Evolutionary conservation across 805 yeast genomes (phyloP).

Genomic region (Nakazawaea ishiwadae): DNA sequence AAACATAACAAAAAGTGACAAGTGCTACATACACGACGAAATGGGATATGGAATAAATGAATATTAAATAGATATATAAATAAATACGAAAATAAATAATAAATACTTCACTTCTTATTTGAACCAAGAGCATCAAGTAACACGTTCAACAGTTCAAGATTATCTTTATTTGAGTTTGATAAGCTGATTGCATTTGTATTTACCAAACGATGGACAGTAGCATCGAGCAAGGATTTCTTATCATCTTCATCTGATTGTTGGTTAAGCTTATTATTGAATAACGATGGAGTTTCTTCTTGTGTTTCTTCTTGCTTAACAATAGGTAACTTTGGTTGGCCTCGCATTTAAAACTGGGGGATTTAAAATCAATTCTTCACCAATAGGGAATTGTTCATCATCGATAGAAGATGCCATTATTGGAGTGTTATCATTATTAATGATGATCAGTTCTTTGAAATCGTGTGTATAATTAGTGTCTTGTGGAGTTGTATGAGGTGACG

Average conservation of each 20-base stretch:
- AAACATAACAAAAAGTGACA: no score
- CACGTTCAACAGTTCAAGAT: conserved; percentile 18
- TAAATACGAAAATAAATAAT: not conserved
- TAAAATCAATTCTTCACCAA: not conserved
- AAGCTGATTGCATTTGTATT: conserved; percentile 19
- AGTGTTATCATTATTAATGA: conserved; percentile 9
- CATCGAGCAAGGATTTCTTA: conserved; percentile 2
- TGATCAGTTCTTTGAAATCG: conserved; percentile 1
- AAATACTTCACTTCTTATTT: not conserved
- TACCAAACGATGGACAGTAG: conserved; percentile 16
- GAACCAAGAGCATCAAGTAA: conserved; percentile 18
- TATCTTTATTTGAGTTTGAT: conserved; percentile 20
- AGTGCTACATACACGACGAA: no score
- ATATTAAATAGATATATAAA: not conserved
- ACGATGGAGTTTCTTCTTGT: conserved; percentile 1
- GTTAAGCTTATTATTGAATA: not conserved
- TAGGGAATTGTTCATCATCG: not conserved
- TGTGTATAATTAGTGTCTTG: conserved; percentile 4
- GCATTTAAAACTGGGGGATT: not conserved
- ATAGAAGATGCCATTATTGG: conserved; percentile 2
- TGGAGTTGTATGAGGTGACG: conserved; percentile 10
- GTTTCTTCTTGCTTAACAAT: not conserved
- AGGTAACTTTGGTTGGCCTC: conserved; percentile 10
- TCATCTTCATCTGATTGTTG: not conserved
- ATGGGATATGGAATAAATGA: not conserved